Evolutionary conservation across 768 basidiomycete species (phyloP), one percentile per base, ranked within the genome.

Genomic region (Panaeolus cyanescens): DNA sequence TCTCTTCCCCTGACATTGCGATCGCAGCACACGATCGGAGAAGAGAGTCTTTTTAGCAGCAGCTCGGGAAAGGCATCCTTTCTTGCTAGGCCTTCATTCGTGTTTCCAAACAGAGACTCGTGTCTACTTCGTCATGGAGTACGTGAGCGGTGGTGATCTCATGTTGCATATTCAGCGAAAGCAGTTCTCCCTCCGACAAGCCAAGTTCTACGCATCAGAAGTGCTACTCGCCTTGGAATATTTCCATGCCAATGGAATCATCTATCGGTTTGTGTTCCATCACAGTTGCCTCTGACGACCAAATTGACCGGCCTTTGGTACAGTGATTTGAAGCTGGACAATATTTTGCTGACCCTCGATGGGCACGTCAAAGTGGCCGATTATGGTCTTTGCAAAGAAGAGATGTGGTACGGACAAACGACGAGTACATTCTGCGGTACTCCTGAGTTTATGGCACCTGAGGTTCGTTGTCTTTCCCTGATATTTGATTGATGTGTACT

Each of bases 91-190:
- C 12, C 81, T 99, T 37, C 97, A 99, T 72, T 99, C 96, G 15
- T 99, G 97, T 81, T 99, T 99, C 88, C 97, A 99, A 78, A 99
- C 97, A 4, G 97, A 99, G 76, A 99, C 97, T 4, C 91, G 97
- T 20, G 91, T 99, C 56, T 99, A 99, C 81, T 99, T 99, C 72
- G 97, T 99, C 67, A 99, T 99, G 97, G 97, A 99, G 78, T 99
- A 99, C 76, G 92, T 99, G 64, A 95, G 94, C 70, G 97, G 97
- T 62, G 97, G 97, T 67, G 97, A 99, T 80, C 84, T 99, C 62
- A 99, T 99, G 97, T 82, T 99, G 66, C 97, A 99, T 75, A 99
- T 99, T 69, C 97, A 99, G 73, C 89, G 96, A 72, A 96, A 96
- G 77, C 97, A 99, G 70, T 99, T 99, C 77, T 98, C 96, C 45